Evolutionary conservation across 2,329 filamentous ascomycete species (phyloP), one percentile per base, ranked within the genome.

Genomic region (Fusarium compactum): DNA sequence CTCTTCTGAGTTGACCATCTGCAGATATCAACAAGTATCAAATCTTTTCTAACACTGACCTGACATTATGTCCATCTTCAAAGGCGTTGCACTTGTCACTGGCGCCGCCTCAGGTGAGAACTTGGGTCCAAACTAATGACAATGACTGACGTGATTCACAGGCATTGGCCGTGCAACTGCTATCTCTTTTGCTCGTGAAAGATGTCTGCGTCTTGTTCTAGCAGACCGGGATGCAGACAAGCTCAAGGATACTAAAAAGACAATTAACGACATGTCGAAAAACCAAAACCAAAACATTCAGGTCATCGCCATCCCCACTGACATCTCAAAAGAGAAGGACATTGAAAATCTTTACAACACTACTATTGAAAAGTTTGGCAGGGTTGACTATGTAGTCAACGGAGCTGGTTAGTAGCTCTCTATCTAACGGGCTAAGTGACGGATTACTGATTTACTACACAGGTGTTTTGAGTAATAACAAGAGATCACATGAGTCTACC

Each of bases 301-400:
- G 8, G 40, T 44, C 22, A 45, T 64, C 1, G 40, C n/a, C 11
- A 18, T 65, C 2, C 59, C 59, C 27, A 64, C 59, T 34, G 62
- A 65, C 5, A 58, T 65, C 25, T 64, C 62, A 25, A 64, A 65
- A 30, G 59, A 58, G 11, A 48, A 14, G 0, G 62, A 65, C 1
- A 58, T 65, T 2, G 38, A 46, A 4, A 58, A 40, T 4, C 59
- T 65, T 6, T 65, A 65, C 4, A 34, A 27, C 0, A 20, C 34
- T 34, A 25, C 51, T 1, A 46, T 58, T 3, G 20, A 46, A 24
- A 4, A 6, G 1, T 64, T 64, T 15, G 51, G 45, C 0, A 24
- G 62, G 20, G n/a, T 65, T 12, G 62, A 65, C 30, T 64, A 65
- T 38, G 62, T 65, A 8, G 59, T 65, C 14, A 65, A 65, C 12